Evolutionary conservation across 345 rosid genomes (phyloP), one percentile per base, ranked within the genome.

Genomic region (Pugionium dolabratum): DNA sequence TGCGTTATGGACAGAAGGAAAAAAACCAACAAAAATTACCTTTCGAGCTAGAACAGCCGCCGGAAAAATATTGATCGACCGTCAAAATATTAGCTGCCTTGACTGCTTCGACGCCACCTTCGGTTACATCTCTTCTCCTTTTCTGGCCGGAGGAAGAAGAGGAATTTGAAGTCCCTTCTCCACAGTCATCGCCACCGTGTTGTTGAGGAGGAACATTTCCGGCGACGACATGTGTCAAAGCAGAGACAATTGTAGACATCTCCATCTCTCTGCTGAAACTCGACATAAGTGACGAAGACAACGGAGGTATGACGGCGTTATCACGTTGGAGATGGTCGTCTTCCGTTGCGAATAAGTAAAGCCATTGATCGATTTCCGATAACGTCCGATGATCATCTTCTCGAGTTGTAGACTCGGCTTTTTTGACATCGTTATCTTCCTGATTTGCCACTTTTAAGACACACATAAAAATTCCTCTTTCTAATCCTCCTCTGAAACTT

Each of bases 241-340:
- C 92, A 53, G 92, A 75, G 56, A 89, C 96, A 68, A 89, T 89
- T 0, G 71, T 81, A 2, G 85, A 78, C 87, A 81, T 87, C 86
- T 91, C 98, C 78, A 70, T 76, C 66, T 87, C 86, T 67, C 84
- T 84, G 35, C 67, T 67, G 51, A 46, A 29, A 35, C 79, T 49
- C 2, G 79, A 66, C 37, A 79, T 60, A 11, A 73, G 31, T 46
- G 72, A 45, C 39, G 70, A 62, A 1, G 69, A 26, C 1, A 64
- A 28, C 1, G 54, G 50, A 0, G 60, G 50, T 6, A 18, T 33
- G n/a, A 9, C 8, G 26, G 45, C 9, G 41, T 45, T 64, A 49
- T 64, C 1, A 49, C 57, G 49, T 27, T 18, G 60, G 59, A 39
- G 39, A 29, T 53, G 54, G 28, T 64, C 57, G 43, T 61, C 64